Conservation (phyloP, 75 land plant genomes). For the Pseudotsuga menziesii region DNA sequence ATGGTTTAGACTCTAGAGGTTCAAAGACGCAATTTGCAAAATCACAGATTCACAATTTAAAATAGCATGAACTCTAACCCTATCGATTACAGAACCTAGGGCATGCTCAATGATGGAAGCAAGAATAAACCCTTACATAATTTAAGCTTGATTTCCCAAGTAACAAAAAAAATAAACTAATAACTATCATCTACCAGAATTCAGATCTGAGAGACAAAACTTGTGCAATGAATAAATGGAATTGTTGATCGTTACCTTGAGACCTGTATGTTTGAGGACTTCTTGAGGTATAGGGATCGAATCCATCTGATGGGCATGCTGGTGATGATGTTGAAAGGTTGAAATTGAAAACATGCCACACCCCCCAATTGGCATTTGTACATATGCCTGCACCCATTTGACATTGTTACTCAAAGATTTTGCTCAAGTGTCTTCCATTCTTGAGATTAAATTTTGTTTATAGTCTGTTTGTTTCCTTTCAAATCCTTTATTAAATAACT, state of each 20-base stretch:
- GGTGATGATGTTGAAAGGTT: neutral
- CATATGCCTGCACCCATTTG: too few relatives aligned
- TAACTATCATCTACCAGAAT: neutral
- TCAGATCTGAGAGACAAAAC: neutral
- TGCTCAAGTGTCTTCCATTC: too few relatives aligned
- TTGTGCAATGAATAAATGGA: neutral
- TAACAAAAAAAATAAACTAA: too few relatives aligned
- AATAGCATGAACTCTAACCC: neutral
- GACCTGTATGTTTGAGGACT: neutral
- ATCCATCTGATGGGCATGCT: neutral
- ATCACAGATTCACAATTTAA: neutral
- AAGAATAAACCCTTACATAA: too few relatives aligned
- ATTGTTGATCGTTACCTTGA: neutral
- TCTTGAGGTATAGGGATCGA: slow-evolving; percentile 1
- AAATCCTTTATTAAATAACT: neutral
- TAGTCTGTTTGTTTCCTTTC: neutral
- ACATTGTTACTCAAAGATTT: too few relatives aligned
- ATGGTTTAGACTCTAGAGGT: neutral
- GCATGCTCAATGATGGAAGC: neutral
- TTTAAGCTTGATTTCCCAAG: too few relatives aligned
- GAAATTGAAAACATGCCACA: too few relatives aligned
- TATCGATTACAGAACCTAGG: neutral
- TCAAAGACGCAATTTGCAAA: neutral
- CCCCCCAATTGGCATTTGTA: too few relatives aligned
- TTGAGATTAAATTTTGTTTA: too few relatives aligned